Evolutionary conservation across 495 filamentous ascomycete genomes (phyloP), one percentile per base, ranked within the genome.

Genomic region (Penicillium canariense): DNA sequence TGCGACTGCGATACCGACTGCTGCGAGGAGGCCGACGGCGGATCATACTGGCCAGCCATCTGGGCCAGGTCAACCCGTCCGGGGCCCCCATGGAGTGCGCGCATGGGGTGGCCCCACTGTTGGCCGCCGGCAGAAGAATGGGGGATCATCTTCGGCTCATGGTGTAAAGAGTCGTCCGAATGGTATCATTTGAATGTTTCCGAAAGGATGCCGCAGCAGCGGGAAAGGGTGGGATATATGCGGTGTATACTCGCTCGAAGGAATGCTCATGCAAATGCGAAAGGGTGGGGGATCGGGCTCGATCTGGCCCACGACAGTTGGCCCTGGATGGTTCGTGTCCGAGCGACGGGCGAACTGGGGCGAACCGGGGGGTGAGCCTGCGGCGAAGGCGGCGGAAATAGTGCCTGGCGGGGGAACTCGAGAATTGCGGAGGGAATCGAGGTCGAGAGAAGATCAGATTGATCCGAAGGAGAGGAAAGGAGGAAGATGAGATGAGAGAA

Each of bases 131-230:
- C 71, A 61, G 73, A 76, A 52, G 75, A 64, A 69, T 75, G 71
- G 48, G 73, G 71, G 60, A 73, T 78, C 75, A 78, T 78, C 63
- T 68, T 69, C 67, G 67, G 62, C 56, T 71, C 75, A 78, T 78
- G 68, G 60, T 74, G 69, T 67, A 60, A 57, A 40, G 46, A 54
- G n/a, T 62, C 51, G 56, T 54, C 22, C 27, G 56, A 50, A 34
- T 46, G 48, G 49, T 54, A 39, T 51, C 45, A 45, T 59, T 36
- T 45, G 32, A 52, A 56, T 60, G 50, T 52, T 54, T 10, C 31
- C 30, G 30, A 35, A 9, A 40, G 17, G 35, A 17, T 12, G 31
- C 8, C 17, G 4, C 20, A 8, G 10, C 17, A 30, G 30, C 31
- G 17, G n/a, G 10, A 23, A 35, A 20, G 23, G 25, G 18, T 40